Percentiles rank a stretch among this genome's conserved stretches.
phyloP scores from a whole-genome alignment of 1,284 basidiomycete species.

The Puccinia novopanici region DNA sequence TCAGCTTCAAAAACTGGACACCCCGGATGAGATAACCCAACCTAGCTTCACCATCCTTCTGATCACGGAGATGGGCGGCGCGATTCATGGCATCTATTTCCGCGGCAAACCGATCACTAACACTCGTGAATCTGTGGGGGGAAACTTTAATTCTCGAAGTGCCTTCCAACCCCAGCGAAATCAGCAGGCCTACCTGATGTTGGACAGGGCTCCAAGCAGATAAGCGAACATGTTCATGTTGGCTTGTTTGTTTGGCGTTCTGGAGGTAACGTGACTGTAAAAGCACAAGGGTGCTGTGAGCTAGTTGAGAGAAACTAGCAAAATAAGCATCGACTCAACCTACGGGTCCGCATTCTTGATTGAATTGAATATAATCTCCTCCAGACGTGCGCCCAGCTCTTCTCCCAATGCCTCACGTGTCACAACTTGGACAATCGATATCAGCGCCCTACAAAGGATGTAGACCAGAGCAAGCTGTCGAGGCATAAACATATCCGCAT shows the following conservation, averaged over 20 bases:
- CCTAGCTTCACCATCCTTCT: slow-evolving; percentile 45
- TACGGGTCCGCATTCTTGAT: slow-evolving; percentile 72
- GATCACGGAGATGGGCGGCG: slow-evolving; percentile 26
- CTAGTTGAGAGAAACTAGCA: neutral
- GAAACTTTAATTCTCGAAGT: neutral
- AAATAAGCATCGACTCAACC: slow-evolving; percentile 43
- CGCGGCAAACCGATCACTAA: slow-evolving; percentile 49
- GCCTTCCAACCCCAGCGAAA: neutral
- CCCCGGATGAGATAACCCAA: slow-evolving; percentile 41
- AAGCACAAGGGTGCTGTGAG: neutral
- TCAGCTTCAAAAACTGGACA: slow-evolving; percentile 50
- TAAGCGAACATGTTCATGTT: slow-evolving; percentile 79
- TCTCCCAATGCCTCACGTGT: slow-evolving; percentile 76
- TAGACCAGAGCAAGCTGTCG: slow-evolving; percentile 72
- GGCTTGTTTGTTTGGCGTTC: slow-evolving; percentile 72
- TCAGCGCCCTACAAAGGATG: slow-evolving; percentile 80
- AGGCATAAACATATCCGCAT: slow-evolving; percentile 1
- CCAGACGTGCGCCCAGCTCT: slow-evolving; percentile 72
- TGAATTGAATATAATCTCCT: slow-evolving; percentile 82
- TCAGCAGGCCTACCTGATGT: slow-evolving; percentile 65
- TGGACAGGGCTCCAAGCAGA: slow-evolving; percentile 78
- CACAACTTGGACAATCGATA: slow-evolving; percentile 72
- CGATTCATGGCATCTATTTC: slow-evolving; percentile 47
- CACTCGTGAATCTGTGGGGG: slow-evolving; percentile 42
- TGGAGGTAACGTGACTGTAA: slow-evolving; percentile 52